Evolutionary conservation across 306 rosid species (phyloP), one percentile per base, ranked within the genome.

Genomic region (Carpinus fangiana): DNA sequence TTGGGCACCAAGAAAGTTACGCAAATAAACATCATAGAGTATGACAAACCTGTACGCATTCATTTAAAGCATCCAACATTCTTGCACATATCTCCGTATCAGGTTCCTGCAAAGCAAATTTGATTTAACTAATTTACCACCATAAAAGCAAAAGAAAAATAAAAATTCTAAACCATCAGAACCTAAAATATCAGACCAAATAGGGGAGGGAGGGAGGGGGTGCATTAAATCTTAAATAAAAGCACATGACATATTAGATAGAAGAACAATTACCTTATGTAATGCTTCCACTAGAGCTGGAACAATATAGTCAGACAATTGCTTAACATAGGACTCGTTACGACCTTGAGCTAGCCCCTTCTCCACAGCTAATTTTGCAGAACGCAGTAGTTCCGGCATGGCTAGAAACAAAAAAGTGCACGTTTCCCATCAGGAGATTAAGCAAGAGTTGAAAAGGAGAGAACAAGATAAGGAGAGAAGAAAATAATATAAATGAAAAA

Each of bases 231-330:
- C 18, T 59, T 18, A 47, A 8, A 57, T 23, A 46, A 21, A 67
- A 57, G 7, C n/a, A 31, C 70, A 36, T 14, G 48, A 65, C 9
- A 38, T 1, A 18, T 36, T 41, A 1, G 41, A 38, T 16, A 62
- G 47, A 78, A 78, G 57, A 75, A 54, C 50, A 18, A 52, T 57
- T 56, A 92, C 99, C 92, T 95, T 95, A 48, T 95, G 99, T 72
- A 95, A 90, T 50, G 99, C 99, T 85, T 95, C 99, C 86, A 93
- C 99, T 78, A 95, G 78, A 83, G 99, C 90, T 61, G 99, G 99
- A 78, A 95, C 66, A 47, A 95, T 90, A 80, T 86, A 91, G 85
- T 95, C 98, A 38, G 93, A 86, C 86, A 95, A 84, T 82, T 91
- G 96, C 84, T 95, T 95, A 77, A 95, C 46, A 87, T 95, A 95